phyloP scores from a whole-genome alignment of 1,139 yeast genomes.

The Kodamaea derodonti region DNA sequence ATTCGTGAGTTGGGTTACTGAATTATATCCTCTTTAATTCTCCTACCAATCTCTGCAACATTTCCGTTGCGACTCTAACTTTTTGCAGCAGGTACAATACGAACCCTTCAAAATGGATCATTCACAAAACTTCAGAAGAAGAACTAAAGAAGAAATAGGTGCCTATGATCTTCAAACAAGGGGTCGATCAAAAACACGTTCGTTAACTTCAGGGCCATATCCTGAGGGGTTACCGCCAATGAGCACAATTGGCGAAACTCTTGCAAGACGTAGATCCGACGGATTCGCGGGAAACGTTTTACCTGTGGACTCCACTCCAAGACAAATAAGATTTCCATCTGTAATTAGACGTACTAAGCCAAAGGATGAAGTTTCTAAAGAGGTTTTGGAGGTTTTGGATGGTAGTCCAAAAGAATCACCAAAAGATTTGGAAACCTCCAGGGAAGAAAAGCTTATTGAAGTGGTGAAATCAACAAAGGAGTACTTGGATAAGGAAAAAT shows the following conservation, averaged over 20 bases:
- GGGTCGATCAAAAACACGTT: neutral
- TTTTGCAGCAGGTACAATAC: too few relatives aligned
- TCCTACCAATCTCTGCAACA: too few relatives aligned
- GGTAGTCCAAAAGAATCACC: too few relatives aligned
- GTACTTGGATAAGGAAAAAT: too few relatives aligned
- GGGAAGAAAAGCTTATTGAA: too few relatives aligned
- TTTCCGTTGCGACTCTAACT: too few relatives aligned
- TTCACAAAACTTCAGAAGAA: neutral
- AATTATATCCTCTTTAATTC: too few relatives aligned
- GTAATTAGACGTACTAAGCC: neutral
- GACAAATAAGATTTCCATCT: neutral
- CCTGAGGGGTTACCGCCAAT: neutral
- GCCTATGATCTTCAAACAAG: slow-evolving; percentile 1
- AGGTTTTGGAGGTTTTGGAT: too few relatives aligned
- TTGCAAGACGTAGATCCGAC: neutral
- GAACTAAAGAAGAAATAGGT: neutral
- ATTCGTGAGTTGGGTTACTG: too few relatives aligned
- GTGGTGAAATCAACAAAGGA: too few relatives aligned
- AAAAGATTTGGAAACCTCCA: too few relatives aligned
- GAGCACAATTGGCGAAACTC: neutral
- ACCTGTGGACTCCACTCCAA: neutral
- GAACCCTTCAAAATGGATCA: neutral
- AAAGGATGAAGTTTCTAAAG: too few relatives aligned
- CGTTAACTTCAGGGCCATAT: neutral
- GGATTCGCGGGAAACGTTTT: neutral